phyloP scores from a whole-genome alignment of 495 filamentous ascomycete genomes.

The Annulohypoxylon maeteangense region DNA sequence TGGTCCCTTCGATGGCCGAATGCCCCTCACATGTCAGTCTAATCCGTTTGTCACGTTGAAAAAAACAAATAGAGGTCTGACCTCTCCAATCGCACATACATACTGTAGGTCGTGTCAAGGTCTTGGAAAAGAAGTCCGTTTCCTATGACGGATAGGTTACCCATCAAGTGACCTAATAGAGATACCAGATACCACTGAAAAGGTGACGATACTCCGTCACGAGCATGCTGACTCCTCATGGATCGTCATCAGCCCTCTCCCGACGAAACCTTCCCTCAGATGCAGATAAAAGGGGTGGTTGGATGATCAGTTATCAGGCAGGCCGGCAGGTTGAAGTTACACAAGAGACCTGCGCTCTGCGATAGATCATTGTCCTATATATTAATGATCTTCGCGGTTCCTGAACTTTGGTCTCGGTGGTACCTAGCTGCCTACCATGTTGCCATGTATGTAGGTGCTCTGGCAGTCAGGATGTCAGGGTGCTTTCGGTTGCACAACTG shows the following conservation, averaged over 20 bases:
- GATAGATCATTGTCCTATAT: constrained; percentile 30
- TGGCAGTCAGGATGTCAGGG: too few species aligned
- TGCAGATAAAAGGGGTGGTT: constrained; percentile 41
- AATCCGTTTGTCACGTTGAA: constrained; percentile 40
- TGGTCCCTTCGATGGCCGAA: constrained; percentile 31
- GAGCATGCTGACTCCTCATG: constrained; percentile 35
- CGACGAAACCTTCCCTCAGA: constrained; percentile 23
- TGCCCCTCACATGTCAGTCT: constrained; percentile 42
- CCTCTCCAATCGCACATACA: constrained; percentile 28
- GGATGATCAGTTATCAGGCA: constrained; percentile 41
- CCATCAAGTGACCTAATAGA: constrained; percentile 36
- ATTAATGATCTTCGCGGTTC: constrained; percentile 41
- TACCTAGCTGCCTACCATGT: constrained; percentile 5
- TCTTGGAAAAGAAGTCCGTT: constrained; percentile 24
- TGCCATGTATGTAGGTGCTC: too few species aligned
- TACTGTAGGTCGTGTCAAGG: constrained; percentile 22
- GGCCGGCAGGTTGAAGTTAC: constrained; percentile 26
- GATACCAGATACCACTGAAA: constrained; percentile 29
- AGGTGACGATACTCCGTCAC: constrained; percentile 28
- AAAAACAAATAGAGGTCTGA: constrained; percentile 31
- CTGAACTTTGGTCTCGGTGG: constrained; percentile 25
- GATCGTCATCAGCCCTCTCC: constrained; percentile 35
- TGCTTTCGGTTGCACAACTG: constrained; percentile 14
- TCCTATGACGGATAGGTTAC: constrained; percentile 17
- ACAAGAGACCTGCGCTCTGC: constrained; percentile 22